phyloP scores from a whole-genome alignment of 2,329 filamentous ascomycete genomes.

The Alternaria rosae region DNA sequence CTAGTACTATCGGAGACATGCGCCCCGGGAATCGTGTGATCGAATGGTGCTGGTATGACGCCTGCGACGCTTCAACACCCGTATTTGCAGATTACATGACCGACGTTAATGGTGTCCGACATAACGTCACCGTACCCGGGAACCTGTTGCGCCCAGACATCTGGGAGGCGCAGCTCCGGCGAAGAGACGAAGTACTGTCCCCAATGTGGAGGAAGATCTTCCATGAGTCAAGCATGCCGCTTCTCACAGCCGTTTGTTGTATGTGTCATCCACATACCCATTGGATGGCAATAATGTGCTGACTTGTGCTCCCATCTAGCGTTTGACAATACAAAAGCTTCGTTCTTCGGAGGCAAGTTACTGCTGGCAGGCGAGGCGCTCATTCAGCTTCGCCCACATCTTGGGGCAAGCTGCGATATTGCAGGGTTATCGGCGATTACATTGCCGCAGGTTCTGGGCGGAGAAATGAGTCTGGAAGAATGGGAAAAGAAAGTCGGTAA shows the following conservation, averaged over 20 bases:
- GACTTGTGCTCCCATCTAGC: slow-evolving; percentile 13
- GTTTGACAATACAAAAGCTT: slow-evolving; percentile 40
- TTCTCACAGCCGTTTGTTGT: slow-evolving; percentile 54
- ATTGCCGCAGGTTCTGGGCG: slow-evolving; percentile 46
- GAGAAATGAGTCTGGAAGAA: slow-evolving; percentile 36
- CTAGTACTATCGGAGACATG: slow-evolving; percentile 46
- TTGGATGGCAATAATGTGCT: not conserved
- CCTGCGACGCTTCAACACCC: slow-evolving; percentile 40
- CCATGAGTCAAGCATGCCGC: slow-evolving; percentile 44
- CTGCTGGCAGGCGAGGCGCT: slow-evolving; percentile 56
- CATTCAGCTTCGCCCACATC: slow-evolving; percentile 53
- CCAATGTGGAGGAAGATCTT: slow-evolving; percentile 51
- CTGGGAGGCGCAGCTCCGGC: slow-evolving; percentile 41
- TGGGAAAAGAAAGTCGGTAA: slow-evolving; percentile 42
- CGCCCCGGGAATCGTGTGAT: slow-evolving; percentile 47
- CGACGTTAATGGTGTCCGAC: slow-evolving; percentile 45
- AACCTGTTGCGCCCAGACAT: slow-evolving; percentile 44
- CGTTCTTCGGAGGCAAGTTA: slow-evolving; percentile 50
- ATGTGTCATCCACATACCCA: not conserved
- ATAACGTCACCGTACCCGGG: slow-evolving; percentile 51
- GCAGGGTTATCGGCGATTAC: slow-evolving; percentile 51
- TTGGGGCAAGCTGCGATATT: slow-evolving; percentile 54
- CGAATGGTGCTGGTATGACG: slow-evolving; percentile 57
- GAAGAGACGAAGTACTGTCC: slow-evolving; percentile 35
- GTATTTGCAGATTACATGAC: slow-evolving; percentile 53